Conservation (phyloP, 495 filamentous ascomycete genomes). For the Podospora pseudopauciseta region DNA sequence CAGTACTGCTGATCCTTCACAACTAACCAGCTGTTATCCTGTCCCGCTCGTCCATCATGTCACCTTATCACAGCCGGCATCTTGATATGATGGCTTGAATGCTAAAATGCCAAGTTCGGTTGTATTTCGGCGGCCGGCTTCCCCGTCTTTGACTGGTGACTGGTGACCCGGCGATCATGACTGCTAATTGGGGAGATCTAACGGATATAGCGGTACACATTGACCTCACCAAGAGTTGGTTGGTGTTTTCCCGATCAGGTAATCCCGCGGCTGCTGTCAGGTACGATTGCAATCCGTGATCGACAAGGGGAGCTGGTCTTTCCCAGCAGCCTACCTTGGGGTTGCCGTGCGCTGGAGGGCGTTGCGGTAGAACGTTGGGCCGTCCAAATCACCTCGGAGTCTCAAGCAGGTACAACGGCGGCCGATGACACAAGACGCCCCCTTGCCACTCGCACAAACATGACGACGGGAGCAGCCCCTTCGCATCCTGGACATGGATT, state of each 20-base stretch:
- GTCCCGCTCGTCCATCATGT: not conserved
- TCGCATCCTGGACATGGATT: not conserved
- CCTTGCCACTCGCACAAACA: not conserved
- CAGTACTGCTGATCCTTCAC: not conserved
- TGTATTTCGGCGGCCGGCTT: not conserved
- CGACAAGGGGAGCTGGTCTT: not conserved
- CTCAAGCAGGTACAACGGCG: not conserved
- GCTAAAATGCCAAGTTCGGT: not conserved
- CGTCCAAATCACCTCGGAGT: not conserved
- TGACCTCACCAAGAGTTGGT: not conserved
- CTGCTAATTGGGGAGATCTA: not conserved
- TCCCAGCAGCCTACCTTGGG: not conserved
- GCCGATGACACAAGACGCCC: not conserved
- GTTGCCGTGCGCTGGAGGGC: not conserved
- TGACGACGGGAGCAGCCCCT: no score
- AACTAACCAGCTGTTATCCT: not conserved
- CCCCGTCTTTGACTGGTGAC: not conserved
- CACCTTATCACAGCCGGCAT: not conserved
- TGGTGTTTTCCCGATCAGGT: not conserved
- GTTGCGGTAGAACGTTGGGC: not conserved
- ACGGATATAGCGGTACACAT: not conserved
- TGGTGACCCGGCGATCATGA: no score
- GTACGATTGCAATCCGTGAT: not conserved
- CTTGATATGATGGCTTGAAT: not conserved
- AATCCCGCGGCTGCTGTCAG: not conserved